Conservation (phyloP, 805 yeast species). For the Metschnikowia anglica region DNA sequence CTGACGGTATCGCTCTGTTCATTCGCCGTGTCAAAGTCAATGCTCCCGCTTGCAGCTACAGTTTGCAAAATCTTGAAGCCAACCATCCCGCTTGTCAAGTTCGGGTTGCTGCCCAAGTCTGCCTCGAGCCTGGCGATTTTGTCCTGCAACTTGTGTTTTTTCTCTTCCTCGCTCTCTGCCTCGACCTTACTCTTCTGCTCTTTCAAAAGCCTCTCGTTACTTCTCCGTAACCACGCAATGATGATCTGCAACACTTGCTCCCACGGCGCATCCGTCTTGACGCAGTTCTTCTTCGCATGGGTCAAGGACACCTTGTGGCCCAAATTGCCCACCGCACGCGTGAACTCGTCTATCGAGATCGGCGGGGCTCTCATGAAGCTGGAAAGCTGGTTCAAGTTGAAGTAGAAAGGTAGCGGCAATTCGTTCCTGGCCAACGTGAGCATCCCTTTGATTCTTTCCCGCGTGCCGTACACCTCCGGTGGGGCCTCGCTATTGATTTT, state of each 20-base stretch:
- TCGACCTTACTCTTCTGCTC: constrained; percentile 19
- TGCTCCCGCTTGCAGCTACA: constrained; percentile 34
- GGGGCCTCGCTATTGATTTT: constrained; percentile 51
- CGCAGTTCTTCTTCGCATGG: constrained; percentile 81
- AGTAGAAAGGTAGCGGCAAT: constrained; percentile 68
- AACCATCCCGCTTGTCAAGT: constrained; percentile 40
- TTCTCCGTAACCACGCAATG: constrained; percentile 52
- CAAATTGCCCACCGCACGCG: constrained; percentile 78
- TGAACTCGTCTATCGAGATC: constrained; percentile 69
- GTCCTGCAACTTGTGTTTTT: constrained; percentile 13
- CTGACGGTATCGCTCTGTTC: constrained; percentile 57
- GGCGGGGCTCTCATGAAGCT: constrained; percentile 78
- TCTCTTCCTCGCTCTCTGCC: constrained; percentile 16
- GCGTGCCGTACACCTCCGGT: constrained; percentile 67
- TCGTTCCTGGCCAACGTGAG: constrained; percentile 78
- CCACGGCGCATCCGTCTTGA: constrained; percentile 92
- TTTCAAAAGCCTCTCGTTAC: constrained; percentile 30
- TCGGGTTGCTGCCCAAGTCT: constrained; percentile 39
- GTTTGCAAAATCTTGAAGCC: constrained; percentile 58
- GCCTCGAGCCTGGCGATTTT: constrained; percentile 26
- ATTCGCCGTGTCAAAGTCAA: constrained; percentile 62
- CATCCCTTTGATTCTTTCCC: constrained; percentile 89
- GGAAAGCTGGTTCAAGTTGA: constrained; percentile 74
- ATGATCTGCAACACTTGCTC: constrained; percentile 70
- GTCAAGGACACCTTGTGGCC: constrained; percentile 84